Evolutionary conservation across 129 eudicot genomes (phyloP), one percentile per base, ranked within the genome.

Genomic region (Calendula officinalis): DNA sequence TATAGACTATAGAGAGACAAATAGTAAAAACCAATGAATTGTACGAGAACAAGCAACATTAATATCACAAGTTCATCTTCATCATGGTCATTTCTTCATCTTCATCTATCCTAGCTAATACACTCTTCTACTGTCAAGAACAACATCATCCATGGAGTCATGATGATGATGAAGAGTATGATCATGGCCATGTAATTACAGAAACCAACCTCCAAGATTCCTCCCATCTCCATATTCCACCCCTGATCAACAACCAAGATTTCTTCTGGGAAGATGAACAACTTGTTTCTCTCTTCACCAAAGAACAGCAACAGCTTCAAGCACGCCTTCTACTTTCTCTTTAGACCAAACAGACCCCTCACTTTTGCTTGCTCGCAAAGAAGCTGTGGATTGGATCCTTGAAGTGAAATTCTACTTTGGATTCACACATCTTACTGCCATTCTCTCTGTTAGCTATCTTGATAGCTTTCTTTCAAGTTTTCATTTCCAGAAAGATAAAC

Each of bases 201-300:
- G n/a, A n/a, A n/a, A n/a, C n/a, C n/a, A n/a, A n/a, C 7, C 17
- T 8, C 40, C 65, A 27, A 5, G 22, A 56, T 22, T 30, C 44
- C 5, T 46, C 11, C 41, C 16, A 14, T 42, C 10, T 35, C 52
- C n/a, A 4, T n/a, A 14, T n/a, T 2, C 35, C 4, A n/a, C n/a
- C n/a, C n/a, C n/a, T n/a, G n/a, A n/a, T n/a, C n/a, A 46, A 3
- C 69, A 13, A 72, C 59, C 83, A 78, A 46, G 95, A 84, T 58
- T 62, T 88, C 58, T 62, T 69, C 48, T 88, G 89, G 86, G 96
- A 85, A 58, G 94, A 82, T 60, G 90, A 89, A 64, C 1, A 22
- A 22, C 80, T 78, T 53, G 22, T 78, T 48, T 62, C 5, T 17
- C 15, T 14, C 56, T 61, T 63, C 43, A 66, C 53, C 3, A 48